Evolutionary conservation across 2,329 filamentous ascomycete genomes (phyloP).

Genomic region (Nemania abortiva): DNA sequence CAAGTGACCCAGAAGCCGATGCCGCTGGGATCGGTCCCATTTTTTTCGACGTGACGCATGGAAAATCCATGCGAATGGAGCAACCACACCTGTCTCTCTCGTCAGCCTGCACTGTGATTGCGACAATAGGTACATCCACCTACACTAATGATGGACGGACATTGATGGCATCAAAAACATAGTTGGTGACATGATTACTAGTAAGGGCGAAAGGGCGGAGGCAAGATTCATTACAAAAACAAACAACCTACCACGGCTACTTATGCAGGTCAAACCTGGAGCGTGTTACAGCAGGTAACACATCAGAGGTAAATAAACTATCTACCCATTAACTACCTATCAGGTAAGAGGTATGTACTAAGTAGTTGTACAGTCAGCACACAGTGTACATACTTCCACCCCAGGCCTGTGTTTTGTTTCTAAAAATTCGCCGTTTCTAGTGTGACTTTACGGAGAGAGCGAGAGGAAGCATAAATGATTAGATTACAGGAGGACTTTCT

Average conservation of each 20-base stretch:
- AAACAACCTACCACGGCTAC: not conserved
- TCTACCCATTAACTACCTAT: no score
- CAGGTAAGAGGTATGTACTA: no score
- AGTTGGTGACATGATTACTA: slow-evolving; percentile 3
- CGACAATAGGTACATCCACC: slow-evolving; percentile 11
- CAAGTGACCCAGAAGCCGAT: slow-evolving; percentile 44
- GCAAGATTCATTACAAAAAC: not conserved
- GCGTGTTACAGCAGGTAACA: not conserved
- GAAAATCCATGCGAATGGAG: slow-evolving; percentile 10
- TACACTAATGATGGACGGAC: slow-evolving; percentile 2
- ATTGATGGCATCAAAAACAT: not conserved
- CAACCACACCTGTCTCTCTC: slow-evolving; percentile 19
- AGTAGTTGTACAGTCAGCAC: no score
- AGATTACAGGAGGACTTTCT: no score
- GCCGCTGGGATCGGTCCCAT: slow-evolving; percentile 38
- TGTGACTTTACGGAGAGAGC: no score
- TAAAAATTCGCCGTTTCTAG: no score
- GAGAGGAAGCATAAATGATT: no score
- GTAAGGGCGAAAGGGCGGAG: not conserved
- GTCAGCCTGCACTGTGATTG: slow-evolving; percentile 27
- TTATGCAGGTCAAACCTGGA: no score
- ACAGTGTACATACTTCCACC: no score
- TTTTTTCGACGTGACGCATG: slow-evolving; percentile 10
- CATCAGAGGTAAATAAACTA: no score
- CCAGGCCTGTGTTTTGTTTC: no score